Evolutionary conservation across 441 rosid species (phyloP).

Genomic region (Pelargonium cotyledonis): DNA sequence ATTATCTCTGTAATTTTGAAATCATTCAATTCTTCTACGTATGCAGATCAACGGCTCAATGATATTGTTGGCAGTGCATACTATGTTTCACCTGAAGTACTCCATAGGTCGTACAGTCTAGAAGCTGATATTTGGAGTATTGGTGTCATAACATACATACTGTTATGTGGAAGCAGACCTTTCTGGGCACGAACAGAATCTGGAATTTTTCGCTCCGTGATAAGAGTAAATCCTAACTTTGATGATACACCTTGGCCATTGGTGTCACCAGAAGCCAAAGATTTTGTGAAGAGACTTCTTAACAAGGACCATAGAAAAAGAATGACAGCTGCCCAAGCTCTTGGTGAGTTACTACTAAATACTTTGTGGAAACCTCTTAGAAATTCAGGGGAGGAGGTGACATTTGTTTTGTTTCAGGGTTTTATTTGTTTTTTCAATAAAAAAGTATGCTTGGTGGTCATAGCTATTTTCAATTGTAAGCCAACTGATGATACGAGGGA

Average conservation of each 20-base stretch:
- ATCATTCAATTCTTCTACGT: conserved; percentile 2
- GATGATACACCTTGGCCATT: conserved; percentile 88
- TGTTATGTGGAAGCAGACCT: conserved; percentile 91
- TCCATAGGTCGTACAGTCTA: conserved; percentile 77
- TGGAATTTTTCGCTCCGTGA: conserved; percentile 84
- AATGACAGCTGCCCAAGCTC: conserved; percentile 91
- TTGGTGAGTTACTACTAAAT: conserved; percentile 45
- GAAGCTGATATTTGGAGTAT: conserved; percentile 99
- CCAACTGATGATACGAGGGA: too few species aligned
- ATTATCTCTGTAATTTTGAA: neutral
- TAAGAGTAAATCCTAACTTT: conserved; percentile 81
- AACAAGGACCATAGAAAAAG: conserved; percentile 83
- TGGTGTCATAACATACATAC: conserved; percentile 90
- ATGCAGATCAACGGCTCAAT: conserved; percentile 81
- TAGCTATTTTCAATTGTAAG: neutral
- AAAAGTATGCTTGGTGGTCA: neutral
- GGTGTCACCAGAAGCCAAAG: conserved; percentile 74
- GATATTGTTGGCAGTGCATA: conserved; percentile 98
- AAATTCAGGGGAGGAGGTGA: conserved; percentile 7
- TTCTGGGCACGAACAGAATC: conserved; percentile 98
- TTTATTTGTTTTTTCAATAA: neutral
- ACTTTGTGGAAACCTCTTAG: conserved; percentile 12
- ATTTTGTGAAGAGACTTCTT: conserved; percentile 68
- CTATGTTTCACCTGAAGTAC: conserved; percentile 97
- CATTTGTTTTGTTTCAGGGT: conserved; percentile 10